Conservation (phyloP, 1,139 yeast species). For the Schwanniomyces etchellsii region DNA sequence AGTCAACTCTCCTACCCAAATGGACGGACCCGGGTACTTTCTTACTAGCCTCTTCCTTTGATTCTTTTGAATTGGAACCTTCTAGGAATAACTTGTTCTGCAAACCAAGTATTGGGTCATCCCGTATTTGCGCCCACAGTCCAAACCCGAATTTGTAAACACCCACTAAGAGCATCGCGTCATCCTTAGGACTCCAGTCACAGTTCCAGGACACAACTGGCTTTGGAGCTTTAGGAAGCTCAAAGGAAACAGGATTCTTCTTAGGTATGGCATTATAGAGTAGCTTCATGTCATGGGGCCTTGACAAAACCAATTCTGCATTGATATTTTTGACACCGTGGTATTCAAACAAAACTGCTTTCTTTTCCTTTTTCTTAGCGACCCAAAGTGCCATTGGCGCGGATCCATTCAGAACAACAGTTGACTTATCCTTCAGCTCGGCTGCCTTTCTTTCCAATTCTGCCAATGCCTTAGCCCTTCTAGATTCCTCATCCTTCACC, state of each 20-base stretch:
- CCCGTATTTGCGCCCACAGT: conserved; percentile 89
- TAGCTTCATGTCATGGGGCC: conserved; percentile 77
- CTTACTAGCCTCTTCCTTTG: conserved; percentile 41
- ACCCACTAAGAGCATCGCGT: conserved; percentile 81
- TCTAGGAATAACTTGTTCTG: conserved; percentile 78
- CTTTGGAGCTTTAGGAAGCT: conserved; percentile 60
- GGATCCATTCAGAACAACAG: conserved; percentile 29
- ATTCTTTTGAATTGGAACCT: conserved; percentile 21
- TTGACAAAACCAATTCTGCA: conserved; percentile 78
- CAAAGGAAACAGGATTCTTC: conserved; percentile 53
- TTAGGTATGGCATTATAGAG: conserved; percentile 55
- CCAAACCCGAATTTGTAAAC: conserved; percentile 93
- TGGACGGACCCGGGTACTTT: conserved; percentile 92
- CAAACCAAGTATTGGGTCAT: conserved; percentile 86
- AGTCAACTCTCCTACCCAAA: conserved; percentile 89
- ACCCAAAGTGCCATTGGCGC: conserved; percentile 44
- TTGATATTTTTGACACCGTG: conserved; percentile 85
- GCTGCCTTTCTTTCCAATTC: conserved; percentile 59
- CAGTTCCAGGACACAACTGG: conserved; percentile 90
- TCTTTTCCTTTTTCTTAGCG: conserved; percentile 68
- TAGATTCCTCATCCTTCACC: conserved; percentile 61
- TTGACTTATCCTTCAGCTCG: conserved; percentile 46
- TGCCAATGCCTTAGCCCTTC: conserved; percentile 50
- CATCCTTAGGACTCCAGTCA: conserved; percentile 79
- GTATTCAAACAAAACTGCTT: conserved; percentile 85